These are phyloP conservation scores for Theileria orientalis DNA, from an alignment of 169 alveolate species.

Conservation along the genomic window DNA sequence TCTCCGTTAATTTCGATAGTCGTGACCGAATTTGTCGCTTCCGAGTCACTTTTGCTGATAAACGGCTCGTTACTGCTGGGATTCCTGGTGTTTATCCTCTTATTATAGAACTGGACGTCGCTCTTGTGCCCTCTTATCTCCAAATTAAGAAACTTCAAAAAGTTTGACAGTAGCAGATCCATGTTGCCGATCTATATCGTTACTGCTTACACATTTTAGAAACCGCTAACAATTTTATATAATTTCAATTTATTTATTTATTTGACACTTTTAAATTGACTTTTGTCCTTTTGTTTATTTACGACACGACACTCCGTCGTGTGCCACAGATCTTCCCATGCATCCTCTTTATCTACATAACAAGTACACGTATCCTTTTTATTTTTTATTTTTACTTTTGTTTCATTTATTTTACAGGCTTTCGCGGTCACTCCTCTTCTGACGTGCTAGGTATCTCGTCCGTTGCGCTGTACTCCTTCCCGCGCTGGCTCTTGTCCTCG, in stretches of 20 bases:
- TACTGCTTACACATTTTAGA: too few relatives aligned
- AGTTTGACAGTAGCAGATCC: neutral
- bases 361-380: too few relatives aligned
- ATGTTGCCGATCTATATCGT: neutral
- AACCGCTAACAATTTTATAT: too few relatives aligned
- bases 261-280: too few relatives aligned
- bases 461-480: slow-evolving; percentile 30
- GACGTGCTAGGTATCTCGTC: slow-evolving; percentile 30
- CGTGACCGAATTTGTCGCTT: neutral
- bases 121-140: neutral
- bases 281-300: too few relatives aligned
- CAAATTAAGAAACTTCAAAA: neutral
- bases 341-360: too few relatives aligned
- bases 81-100: neutral
- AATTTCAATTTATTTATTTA: too few relatives aligned
- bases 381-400: too few relatives aligned
- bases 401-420: too few relatives aligned
- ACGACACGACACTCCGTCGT: too few relatives aligned
- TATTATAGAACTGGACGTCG: neutral
- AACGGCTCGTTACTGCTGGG: neutral
- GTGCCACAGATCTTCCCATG: too few relatives aligned
- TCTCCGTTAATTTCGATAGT: neutral
- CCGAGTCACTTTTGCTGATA: neutral
- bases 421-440: slow-evolving; percentile 51
- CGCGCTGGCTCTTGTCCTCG: slow-evolving; percentile 3